phyloP scores from a whole-genome alignment of 805 yeast species.

The Ogataea neopini region DNA sequence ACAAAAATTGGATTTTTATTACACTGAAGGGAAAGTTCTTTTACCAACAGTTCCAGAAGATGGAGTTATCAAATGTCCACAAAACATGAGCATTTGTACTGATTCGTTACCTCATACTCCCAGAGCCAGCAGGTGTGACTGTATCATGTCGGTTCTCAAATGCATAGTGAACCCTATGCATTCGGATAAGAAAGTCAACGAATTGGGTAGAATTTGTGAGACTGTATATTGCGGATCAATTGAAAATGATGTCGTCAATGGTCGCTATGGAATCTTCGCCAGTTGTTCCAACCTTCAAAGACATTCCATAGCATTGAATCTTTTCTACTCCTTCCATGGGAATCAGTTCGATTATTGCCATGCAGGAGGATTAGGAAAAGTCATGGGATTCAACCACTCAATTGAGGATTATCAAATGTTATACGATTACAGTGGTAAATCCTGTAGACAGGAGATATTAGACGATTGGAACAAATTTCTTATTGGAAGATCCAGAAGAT shows the following conservation, averaged over 20 bases:
- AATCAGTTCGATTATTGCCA: slow-evolving; percentile 21
- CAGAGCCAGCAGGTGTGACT: slow-evolving; percentile 44
- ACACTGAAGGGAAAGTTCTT: slow-evolving; percentile 3
- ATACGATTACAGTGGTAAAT: slow-evolving; percentile 24
- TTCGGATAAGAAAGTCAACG: slow-evolving; percentile 21
- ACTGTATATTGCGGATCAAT: slow-evolving; percentile 42
- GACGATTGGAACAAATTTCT: slow-evolving; percentile 29
- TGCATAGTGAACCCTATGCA: slow-evolving; percentile 35
- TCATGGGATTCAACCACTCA: slow-evolving; percentile 17
- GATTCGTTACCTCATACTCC: slow-evolving; percentile 42
- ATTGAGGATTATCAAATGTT: slow-evolving; percentile 19
- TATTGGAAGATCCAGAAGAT: slow-evolving; percentile 21
- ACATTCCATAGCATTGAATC: slow-evolving; percentile 43
- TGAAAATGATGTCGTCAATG: slow-evolving; percentile 36
- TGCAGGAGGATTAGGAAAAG: slow-evolving; percentile 19
- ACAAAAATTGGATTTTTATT: slow-evolving; percentile 20
- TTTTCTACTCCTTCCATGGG: slow-evolving; percentile 32
- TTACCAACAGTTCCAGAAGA: slow-evolving; percentile 5
- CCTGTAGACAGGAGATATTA: slow-evolving; percentile 26
- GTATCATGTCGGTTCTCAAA: slow-evolving; percentile 41
- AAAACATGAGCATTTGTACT: slow-evolving; percentile 16
- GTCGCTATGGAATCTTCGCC: slow-evolving; percentile 45
- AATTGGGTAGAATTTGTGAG: slow-evolving; percentile 36
- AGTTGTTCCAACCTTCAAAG: slow-evolving; percentile 41
- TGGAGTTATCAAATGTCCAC: slow-evolving; percentile 10